A percentile compares a stretch with the other conserved stretches of the same genome.
Conservation (phyloP, 176 grass and related monocot species). For the Pontederia crassipes region DNA sequence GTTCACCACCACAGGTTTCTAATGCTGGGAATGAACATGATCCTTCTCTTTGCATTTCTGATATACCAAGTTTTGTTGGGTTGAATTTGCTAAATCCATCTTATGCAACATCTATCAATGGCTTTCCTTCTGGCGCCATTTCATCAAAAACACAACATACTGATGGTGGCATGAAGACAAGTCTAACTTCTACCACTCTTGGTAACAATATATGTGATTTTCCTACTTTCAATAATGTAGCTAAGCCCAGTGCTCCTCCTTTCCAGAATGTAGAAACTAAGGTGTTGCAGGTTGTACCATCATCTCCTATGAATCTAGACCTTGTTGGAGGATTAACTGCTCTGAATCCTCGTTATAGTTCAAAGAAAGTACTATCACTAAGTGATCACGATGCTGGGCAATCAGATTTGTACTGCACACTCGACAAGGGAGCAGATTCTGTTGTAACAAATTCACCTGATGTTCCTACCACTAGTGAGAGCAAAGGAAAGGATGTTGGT, state of each 20-base stretch:
- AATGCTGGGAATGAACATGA: slow-evolving; percentile 39
- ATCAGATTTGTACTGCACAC: slow-evolving; percentile 31
- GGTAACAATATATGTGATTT: slow-evolving; percentile 24
- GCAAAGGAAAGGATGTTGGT: slow-evolving; percentile 28
- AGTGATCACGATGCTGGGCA: slow-evolving; percentile 33
- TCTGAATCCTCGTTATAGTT: slow-evolving; percentile 27
- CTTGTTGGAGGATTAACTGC: slow-evolving; percentile 31
- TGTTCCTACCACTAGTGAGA: slow-evolving; percentile 28
- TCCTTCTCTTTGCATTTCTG: slow-evolving; percentile 32
- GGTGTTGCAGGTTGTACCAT: slow-evolving; percentile 26
- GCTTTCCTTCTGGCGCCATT: slow-evolving; percentile 25
- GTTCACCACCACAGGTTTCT: slow-evolving; percentile 51
- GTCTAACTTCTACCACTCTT: slow-evolving; percentile 17
- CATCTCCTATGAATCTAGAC: slow-evolving; percentile 32
- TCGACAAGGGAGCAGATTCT: slow-evolving; percentile 37
- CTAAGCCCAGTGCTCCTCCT: slow-evolving; percentile 33
- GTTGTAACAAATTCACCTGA: slow-evolving; percentile 20
- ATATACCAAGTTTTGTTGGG: slow-evolving; percentile 26
- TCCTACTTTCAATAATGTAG: slow-evolving; percentile 29
- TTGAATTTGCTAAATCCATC: slow-evolving; percentile 16
- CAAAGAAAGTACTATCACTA: slow-evolving; percentile 37
- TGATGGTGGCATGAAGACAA: slow-evolving; percentile 17
- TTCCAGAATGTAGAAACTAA: slow-evolving; percentile 33
- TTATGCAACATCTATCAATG: slow-evolving; percentile 25
- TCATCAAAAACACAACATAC: slow-evolving; percentile 26